Evolutionary conservation across 2,329 filamentous ascomycete species (phyloP), one percentile per base, ranked within the genome.

Genomic region (Fusarium decemcellulare): DNA sequence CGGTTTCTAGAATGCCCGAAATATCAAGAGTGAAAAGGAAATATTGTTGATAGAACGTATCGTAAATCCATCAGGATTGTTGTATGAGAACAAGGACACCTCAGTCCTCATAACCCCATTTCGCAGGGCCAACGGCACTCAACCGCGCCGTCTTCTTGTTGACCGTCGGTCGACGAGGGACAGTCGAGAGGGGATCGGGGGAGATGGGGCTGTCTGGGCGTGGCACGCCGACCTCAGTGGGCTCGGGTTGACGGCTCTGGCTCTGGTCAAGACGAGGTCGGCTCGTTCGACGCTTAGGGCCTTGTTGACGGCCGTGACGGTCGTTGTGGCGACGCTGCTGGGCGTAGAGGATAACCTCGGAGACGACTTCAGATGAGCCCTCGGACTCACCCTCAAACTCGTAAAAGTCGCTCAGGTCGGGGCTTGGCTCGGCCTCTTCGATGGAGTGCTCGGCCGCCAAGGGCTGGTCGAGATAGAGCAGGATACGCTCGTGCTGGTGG

Each of bases 151-250:
- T 78, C 71, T 81, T 84, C 73, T 82, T 81, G 69, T 73, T 76
- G 50, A 76, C 67, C 23, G 76, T 74, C 10, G 67, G 65, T 46
- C 73, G 70, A 30, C 61, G 65, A 15, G 73, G 72, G 7, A 69
- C 65, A 10, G 70, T 53, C 3, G 78, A 74, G 40, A 81, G 77
- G 1, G 72, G 63, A 14, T 76, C 74, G 2, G 80, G 77, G 1
- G 80, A 81, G 53, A 82, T 78, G 32, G 79, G 80, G 60, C 80
- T 82, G 53, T 85, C 82, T 4, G 83, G 82, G 23, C 82, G 77
- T 7, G 82, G 80, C 7, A 82, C 54, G n/a, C 74, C 73, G 9
- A 71, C 63, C 16, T 72, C 76, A n/a, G 56, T 48, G 16, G 36
- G 60, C 23, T 72, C 57, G n/a, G 51, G n/a, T 0, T 65, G 46